Evolutionary conservation across 2,329 filamentous ascomycete species (phyloP), one percentile per base, ranked within the genome.

Genomic region (Talaromyces sp.): DNA sequence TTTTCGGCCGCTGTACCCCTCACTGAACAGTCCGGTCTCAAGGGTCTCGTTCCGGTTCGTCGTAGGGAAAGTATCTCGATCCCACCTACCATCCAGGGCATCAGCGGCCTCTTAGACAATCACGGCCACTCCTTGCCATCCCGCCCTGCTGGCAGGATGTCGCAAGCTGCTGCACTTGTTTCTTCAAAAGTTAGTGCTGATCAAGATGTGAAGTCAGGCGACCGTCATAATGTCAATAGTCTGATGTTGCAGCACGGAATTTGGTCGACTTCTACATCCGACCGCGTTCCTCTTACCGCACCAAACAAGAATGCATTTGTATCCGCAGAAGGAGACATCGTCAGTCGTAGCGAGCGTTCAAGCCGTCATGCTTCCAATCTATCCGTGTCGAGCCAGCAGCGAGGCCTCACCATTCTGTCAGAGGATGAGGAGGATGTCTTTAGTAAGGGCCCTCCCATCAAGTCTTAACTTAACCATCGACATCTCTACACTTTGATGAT

Each of bases 161-260:
- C 52, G 52, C 52, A 58, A 54, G 37, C 47, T 13, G 58, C n/a
- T 49, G 35, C 49, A 33, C 7, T 22, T 0, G 33, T 54, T 6
- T n/a, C 22, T 57, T 3, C 50, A 33, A 9, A 52, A n/a, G 17
- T 41, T 25, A 37, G 25, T 35, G 6, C 17, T 3, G 39, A 39
- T 4, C 49, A 50, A 3, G 31, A 31, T 7, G 9, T 8, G n/a
- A 33, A 59, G 15, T 11, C 35, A 13, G 27, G 11, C 27, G 22
- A 33, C 8, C 15, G 22, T n/a, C 45, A 47, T 19, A 52, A 59
- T 43, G 47, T 66, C 35, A 50, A 41, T 9, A 57, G 54, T 31
- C 47, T 66, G 27, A 66, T 66, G 64, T 43, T 45, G 35, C 64
- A 45, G n/a, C 64, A 66, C 35, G 54, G 54, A 7, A 66, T 66